Evolutionary conservation across 179 eudicot species (phyloP).

Genomic region (Spinacia oleracea): DNA sequence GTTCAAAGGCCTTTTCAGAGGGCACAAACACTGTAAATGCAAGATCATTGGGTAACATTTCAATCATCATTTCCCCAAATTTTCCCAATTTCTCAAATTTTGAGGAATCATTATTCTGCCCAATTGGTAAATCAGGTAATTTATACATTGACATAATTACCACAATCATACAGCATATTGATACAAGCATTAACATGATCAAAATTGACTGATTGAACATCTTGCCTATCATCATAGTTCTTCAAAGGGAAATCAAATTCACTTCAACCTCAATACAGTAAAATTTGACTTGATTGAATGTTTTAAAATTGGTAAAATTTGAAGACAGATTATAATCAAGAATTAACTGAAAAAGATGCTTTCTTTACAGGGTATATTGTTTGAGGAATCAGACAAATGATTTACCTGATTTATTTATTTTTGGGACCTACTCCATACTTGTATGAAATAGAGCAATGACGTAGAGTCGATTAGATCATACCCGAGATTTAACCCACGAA

Average conservation of each 20-base stretch:
- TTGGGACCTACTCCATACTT: too few relatives aligned
- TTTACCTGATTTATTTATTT: background rate
- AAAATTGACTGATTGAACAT: constrained; percentile 31
- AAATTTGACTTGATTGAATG: background rate
- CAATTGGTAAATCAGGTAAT: constrained; percentile 32
- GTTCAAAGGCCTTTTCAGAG: constrained; percentile 59
- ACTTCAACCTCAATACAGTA: background rate
- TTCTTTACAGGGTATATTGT: background rate
- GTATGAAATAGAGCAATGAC: too few relatives aligned
- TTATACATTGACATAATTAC: constrained; percentile 30
- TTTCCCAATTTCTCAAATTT: constrained; percentile 36
- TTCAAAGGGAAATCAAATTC: background rate
- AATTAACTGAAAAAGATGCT: background rate
- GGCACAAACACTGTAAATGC: constrained; percentile 81
- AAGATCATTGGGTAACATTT: constrained; percentile 80
- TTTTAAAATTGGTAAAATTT: background rate
- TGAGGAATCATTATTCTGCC: constrained; percentile 5
- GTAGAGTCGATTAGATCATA: too few relatives aligned
- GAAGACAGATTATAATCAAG: background rate
- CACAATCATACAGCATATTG: constrained; percentile 32
- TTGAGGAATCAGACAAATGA: background rate
- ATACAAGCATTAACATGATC: constrained; percentile 17
- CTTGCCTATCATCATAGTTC: constrained; percentile 21
- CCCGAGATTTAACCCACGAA: too few relatives aligned
- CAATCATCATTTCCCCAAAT: constrained; percentile 65